Conservation (phyloP, 2,329 filamentous ascomycete genomes). For the Cercospora sp. region DNA sequence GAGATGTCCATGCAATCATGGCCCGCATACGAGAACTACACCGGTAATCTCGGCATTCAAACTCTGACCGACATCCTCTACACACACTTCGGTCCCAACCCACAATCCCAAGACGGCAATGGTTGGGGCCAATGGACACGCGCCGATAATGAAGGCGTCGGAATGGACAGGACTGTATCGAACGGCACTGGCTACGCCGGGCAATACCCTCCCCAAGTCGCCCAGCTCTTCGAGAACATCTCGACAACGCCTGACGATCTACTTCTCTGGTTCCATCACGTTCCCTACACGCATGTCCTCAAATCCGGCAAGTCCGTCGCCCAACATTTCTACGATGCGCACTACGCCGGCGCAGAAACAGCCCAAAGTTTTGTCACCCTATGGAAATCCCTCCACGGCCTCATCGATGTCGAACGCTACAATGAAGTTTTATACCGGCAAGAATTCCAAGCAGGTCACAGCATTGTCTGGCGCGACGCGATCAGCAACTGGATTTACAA, state of each 20-base stretch:
- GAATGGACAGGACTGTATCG: conserved; percentile 69
- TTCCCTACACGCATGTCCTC: conserved; percentile 64
- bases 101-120: conserved; percentile 65
- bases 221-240: conserved; percentile 58
- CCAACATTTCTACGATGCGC: conserved; percentile 65
- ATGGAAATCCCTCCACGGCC: conserved; percentile 58
- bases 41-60: conserved; percentile 68
- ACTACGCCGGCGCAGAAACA: conserved; percentile 60
- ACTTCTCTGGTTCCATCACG: conserved; percentile 73
- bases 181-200: conserved; percentile 67
- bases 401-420: conserved; percentile 61
- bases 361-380: conserved; percentile 58
- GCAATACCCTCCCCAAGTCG: conserved; percentile 65
- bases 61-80: conserved; percentile 68
- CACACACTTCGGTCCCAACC: conserved; percentile 67
- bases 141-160: conserved; percentile 59
- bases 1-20: conserved; percentile 67
- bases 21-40: conserved; percentile 71
- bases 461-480: conserved; percentile 68
- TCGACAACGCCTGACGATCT: conserved; percentile 67
- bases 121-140: conserved; percentile 73
- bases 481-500: conserved; percentile 65
- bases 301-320: conserved; percentile 67
- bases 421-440: conserved; percentile 60
- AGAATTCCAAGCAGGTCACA: conserved; percentile 66